Evolutionary conservation across 2,329 filamentous ascomycete species (phyloP), one percentile per base, ranked within the genome.

Genomic region (Dissoconium aciculare): DNA sequence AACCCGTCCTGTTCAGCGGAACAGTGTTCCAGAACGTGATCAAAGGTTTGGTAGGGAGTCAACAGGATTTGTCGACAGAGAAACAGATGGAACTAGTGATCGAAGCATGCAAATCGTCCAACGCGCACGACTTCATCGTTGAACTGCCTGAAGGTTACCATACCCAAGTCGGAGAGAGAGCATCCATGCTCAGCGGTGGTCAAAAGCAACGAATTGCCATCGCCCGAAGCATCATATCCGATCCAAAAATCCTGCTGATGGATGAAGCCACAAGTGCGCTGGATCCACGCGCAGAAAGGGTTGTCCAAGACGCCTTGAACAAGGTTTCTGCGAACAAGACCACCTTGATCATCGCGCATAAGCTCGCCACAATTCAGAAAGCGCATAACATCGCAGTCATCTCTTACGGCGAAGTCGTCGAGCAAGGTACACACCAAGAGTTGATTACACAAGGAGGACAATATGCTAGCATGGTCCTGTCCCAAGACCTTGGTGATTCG

Each of bases 311-410:
- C 11, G 52, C 53, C 10, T 41, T 56, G 5, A 39, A 53, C 26
- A 37, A 42, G 6, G 51, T 55, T 2, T 50, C 50, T 2, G 28
- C 27, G 5, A 42, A 48, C 33, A 46, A 46, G 25, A 56, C 53
- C 0, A 55, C 53, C 1, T 37, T 56, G 2, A 44, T 56, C 2
- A 62, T 63, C 32, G 59, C 60, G 0, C 60, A 64, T 38, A 55
- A 56, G 27, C 47, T 64, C 5, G 51, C 59, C 0, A 64, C 60
- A 0, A 51, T 63, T 11, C 52, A 47, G 28, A 44, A 41, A n/a
- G 60, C 60, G 4, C 56, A 63, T 41, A 58, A 58, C 26, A 63
- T 64, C 14, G 52, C 54, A 4, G 61, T 65, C 10, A 56, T 64
- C 45, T 40, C 49, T n/a, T 45, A 55, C 14, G 62, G 62, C 3